Base-by-base conservation (phyloP, 1,284 basidiomycete species). In the Ustilago cynodontis region DNA sequence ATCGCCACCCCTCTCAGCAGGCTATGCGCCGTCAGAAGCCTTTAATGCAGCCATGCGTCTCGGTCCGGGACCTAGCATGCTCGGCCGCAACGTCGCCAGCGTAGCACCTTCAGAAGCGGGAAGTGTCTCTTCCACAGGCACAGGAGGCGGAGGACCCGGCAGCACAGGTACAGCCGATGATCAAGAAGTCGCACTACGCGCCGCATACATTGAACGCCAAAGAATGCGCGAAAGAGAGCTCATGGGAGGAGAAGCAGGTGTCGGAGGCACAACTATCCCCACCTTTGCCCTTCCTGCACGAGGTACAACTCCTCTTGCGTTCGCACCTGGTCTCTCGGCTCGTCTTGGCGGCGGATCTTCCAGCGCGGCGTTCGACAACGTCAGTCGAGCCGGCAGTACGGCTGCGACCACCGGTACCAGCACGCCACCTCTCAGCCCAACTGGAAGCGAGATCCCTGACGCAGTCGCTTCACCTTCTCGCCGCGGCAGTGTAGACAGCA, bases 191-290 rank as follows among this genome's bases (percentile, higher is more conserved):
- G 71, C 77, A 10, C 35, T 75, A 13, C 63, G 77, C 4, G 71
- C 79, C 3, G 73, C 73, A 2, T 77, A 77, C 60, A 83, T 83
- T 41, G 82, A 84, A 47, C 69, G 71, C n/a, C 81, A 82, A 37
- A 60, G 81, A 1, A 82, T 82, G 81, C 71, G 76, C 22, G 82
- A 84, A 39, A 68, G 82, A 4, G 81, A 77, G 45, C 62, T 72
- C n/a, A 53, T 73, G 58, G 82, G 82, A 1, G 81, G 81, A 9
- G 82, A 84, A 51, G 70, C 78, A 0, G 82, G 82, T n/a, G 78
- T 82, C 1, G 83, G 81, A 14, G 81, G 79, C 1, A 70, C 66
- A 16, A 73, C 71, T 11, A 62, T 73, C 24, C 71, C 75, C 26
- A 60, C 53, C n/a, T 77, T 77, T 49, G 41, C 45, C 4, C 61